Base-by-base conservation (phyloP, 2,329 filamentous ascomycete species). In the Penicillium sp. region DNA sequence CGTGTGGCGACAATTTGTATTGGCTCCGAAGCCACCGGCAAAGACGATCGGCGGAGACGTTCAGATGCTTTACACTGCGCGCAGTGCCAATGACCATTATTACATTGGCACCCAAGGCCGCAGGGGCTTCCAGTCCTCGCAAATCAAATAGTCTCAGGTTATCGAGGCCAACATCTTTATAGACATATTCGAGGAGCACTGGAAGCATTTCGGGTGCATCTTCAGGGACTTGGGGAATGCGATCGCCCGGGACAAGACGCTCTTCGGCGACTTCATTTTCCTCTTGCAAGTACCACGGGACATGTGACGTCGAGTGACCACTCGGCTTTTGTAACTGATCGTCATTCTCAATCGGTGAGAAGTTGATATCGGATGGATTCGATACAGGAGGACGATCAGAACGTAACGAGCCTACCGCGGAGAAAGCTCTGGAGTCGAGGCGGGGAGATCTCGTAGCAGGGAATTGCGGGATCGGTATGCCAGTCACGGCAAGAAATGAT, bases 71-170 rank as follows among this genome's bases (percentile, higher is more conserved):
- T 67, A 96, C 88, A 60, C 88, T 94, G 49, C 93, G 85, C 11
- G 91, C 88, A 7, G 90, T 95, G 36, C 86, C 90, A 54, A 98
- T 82, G 28, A 98, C 72, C 93, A 97, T 97, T 46, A 98, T 78
- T 27, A 96, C 77, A 60, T 91, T 90, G 2, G 88, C 82, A 1
- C 93, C 93, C 1, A 98, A 78, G 0, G 90, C 90, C 0, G 91
- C 84, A 0, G 90, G 87, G 1, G 90, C 90, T 59, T 96, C 87
- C 43, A 97, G 77, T 34, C 81, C 73, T 48, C 93, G 88, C 29
- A 98, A 76, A 63, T 98, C 93, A 41, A 95, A 76, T 5, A 98
- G 70, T 1, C 77, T 77, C 40, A 98, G 75, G 48, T 90, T 81
- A 64, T 96, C 89, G 36, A 98, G 75, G 33, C 93, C 93, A 57